A percentile compares a stretch with the other conserved stretches of the same genome.
These are phyloP conservation scores for Syzygium aqueum DNA, from an alignment of 345 rosid species.

Conservation along the genomic window DNA sequence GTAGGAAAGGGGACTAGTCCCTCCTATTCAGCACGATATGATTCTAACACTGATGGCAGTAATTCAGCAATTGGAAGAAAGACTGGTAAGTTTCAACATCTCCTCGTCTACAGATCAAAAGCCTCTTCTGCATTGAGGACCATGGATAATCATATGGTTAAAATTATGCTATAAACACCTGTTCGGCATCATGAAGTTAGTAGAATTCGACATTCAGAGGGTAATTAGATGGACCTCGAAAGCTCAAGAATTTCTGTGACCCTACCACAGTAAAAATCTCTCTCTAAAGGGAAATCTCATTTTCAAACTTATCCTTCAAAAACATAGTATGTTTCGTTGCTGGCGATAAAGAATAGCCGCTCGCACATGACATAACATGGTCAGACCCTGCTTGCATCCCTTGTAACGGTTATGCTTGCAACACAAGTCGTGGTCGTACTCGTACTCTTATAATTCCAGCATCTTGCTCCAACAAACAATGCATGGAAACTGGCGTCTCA, in stretches of 20 bases:
- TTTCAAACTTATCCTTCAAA: background rate
- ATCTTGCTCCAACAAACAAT: too few species aligned
- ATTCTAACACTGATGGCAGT: too few species aligned
- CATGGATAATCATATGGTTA: background rate
- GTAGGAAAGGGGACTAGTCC: background rate
- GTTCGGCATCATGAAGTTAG: too few species aligned
- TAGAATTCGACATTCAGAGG: background rate
- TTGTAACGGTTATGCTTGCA: too few species aligned
- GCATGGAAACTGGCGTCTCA: too few species aligned
- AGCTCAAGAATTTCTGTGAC: background rate
- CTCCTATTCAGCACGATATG: background rate
- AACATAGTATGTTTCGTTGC: background rate
- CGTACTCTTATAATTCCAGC: too few species aligned
- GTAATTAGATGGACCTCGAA: background rate
- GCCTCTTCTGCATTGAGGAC: background rate
- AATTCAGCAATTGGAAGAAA: background rate
- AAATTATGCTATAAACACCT: background rate
- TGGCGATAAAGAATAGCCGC: too few species aligned
- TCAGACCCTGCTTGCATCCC: too few species aligned
- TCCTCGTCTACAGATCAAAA: background rate
- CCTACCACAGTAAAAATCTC: background rate
- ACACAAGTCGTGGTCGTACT: too few species aligned
- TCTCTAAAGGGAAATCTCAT: background rate
- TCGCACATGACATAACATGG: too few species aligned
- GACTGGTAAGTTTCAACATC: background rate